Conservation (phyloP, 2,329 filamentous ascomycete genomes). For the Setomelanomma holmii region DNA sequence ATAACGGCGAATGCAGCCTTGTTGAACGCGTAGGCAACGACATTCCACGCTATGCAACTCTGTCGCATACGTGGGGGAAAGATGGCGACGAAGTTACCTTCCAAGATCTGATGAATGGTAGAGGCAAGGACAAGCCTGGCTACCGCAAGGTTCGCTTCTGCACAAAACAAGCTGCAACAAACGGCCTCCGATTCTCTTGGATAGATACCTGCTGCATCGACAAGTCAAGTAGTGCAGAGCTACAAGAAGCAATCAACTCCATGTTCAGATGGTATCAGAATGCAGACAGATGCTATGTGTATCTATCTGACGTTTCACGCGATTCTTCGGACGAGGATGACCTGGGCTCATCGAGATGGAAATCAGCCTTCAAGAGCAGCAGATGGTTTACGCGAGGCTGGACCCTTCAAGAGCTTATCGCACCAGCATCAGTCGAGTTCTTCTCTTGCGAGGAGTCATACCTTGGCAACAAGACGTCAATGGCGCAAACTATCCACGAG, state of each 20-base stretch:
- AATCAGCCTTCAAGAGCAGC: neutral
- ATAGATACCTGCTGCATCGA: neutral
- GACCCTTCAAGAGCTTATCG: conserved; percentile 8
- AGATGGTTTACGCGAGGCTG: no score
- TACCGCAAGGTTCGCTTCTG: neutral
- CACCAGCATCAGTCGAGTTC: conserved; percentile 5
- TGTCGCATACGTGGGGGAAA: neutral
- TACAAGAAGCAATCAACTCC: no score
- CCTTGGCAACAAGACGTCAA: conserved; percentile 2
- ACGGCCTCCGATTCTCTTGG: neutral
- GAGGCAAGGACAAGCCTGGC: no score
- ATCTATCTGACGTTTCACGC: neutral
- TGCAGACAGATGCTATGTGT: no score
- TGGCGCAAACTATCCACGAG: neutral
- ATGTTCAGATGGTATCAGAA: no score
- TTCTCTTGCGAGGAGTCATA: neutral
- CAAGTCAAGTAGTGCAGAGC: no score
- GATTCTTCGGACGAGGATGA: neutral
- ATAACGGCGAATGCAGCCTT: neutral
- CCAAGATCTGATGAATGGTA: neutral
- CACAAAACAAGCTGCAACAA: neutral
- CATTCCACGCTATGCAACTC: neutral
- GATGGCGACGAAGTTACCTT: neutral
- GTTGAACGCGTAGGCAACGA: neutral
- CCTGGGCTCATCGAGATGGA: neutral